A percentile compares a stretch with the other conserved stretches of the same genome.
These are phyloP conservation scores for Kitagawia praeruptora DNA, from an alignment of 129 eudicot species.

Conservation along the genomic window DNA sequence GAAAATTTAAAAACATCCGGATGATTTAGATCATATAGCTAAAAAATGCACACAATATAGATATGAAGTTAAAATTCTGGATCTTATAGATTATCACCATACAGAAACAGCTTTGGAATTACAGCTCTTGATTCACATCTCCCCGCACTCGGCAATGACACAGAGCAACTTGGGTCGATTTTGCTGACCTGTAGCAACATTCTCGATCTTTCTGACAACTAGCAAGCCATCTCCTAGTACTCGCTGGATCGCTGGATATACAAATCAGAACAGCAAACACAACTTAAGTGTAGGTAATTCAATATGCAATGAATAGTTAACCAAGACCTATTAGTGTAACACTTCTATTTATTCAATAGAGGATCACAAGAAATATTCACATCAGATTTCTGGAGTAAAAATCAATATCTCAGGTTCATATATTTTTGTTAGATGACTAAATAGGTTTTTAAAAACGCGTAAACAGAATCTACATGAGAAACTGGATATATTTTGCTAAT, in stretches of 20 bases:
- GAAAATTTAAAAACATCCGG: no score
- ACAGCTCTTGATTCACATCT: slow-evolving; percentile 40
- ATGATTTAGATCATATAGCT: no score
- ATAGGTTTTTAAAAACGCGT: background rate
- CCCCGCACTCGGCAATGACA: slow-evolving; percentile 87
- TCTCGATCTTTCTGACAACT: slow-evolving; percentile 85
- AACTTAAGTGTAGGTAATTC: background rate
- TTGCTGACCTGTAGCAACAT: slow-evolving; percentile 80
- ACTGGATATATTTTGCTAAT: background rate
- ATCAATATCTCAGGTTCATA: background rate
- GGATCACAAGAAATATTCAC: background rate
- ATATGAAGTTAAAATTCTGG: background rate
- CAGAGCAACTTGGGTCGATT: slow-evolving; percentile 79
- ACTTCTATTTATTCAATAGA: background rate
- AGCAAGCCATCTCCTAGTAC: slow-evolving; percentile 92
- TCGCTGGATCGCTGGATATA: slow-evolving; percentile 71
- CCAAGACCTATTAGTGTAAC: background rate
- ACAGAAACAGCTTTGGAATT: background rate
- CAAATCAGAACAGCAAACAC: slow-evolving; percentile 1
- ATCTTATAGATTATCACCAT: background rate
- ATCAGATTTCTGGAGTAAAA: background rate
- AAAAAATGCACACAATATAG: background rate
- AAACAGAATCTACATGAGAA: background rate
- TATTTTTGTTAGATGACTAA: background rate
- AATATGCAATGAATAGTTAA: background rate